Conservation (phyloP, 108 stramenopile genomes). For the Cyclotella sp. region DNA sequence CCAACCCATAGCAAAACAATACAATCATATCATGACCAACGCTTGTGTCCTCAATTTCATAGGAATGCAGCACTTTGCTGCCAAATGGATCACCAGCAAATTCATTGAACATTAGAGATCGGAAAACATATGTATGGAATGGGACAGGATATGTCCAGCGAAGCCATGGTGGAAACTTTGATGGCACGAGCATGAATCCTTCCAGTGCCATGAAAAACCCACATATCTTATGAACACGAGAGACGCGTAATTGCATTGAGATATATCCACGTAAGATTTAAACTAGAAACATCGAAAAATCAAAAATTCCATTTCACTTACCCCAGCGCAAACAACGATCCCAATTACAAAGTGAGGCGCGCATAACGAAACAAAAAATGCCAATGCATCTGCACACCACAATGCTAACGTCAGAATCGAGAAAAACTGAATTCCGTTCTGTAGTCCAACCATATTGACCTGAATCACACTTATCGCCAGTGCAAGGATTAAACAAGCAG, state of each 20-base stretch:
- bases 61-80: conserved; percentile 49
- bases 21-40: conserved; percentile 44
- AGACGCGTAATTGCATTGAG: not conserved
- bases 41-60: conserved; percentile 65
- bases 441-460: conserved; percentile 51
- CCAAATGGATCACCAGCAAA: conserved; percentile 44
- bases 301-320: conserved; percentile 13
- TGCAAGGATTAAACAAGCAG: conserved; percentile 55
- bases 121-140: conserved; percentile 68
- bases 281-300: not conserved
- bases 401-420: conserved; percentile 61
- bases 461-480: conserved; percentile 56
- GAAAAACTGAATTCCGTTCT: conserved; percentile 58
- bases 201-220: conserved; percentile 66
- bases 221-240: conserved; percentile 32
- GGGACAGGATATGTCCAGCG: conserved; percentile 61
- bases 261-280: not conserved
- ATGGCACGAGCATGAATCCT: conserved; percentile 71
- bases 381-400: conserved; percentile 60
- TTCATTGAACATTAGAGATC: conserved; percentile 70
- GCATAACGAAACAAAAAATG: conserved; percentile 61
- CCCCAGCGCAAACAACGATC: conserved; percentile 58
- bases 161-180: conserved; percentile 62
- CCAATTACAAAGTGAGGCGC: conserved; percentile 74
- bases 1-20: conserved; percentile 26